Conservation (phyloP, 2,329 filamentous ascomycete species). For the Geoglossum cookeanum region DNA sequence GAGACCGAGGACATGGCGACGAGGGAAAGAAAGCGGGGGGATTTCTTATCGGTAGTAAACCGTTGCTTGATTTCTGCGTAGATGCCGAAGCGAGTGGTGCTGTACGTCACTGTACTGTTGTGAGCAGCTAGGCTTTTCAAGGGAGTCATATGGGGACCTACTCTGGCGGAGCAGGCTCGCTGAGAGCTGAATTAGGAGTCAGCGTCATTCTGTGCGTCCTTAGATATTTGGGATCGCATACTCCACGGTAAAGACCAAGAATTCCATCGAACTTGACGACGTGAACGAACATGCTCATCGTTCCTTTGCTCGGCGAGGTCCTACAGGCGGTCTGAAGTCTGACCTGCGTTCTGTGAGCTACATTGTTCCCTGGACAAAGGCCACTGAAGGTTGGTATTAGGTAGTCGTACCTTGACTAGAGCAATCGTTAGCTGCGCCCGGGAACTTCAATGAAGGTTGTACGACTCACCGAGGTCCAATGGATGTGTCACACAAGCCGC, state of each 20-base stretch:
- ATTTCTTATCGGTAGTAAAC: conserved; percentile 31
- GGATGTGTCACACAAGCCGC: conserved; percentile 87
- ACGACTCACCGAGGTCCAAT: conserved; percentile 60
- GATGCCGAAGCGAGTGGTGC: conserved; percentile 85
- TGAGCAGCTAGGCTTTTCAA: not conserved
- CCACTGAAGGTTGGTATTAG: not conserved
- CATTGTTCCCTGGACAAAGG: conserved; percentile 32
- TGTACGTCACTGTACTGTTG: conserved; percentile 48
- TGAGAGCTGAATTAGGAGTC: conserved; percentile 37
- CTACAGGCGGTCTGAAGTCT: conserved; percentile 14
- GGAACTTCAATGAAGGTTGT: not conserved
- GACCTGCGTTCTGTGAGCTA: conserved; percentile 5
- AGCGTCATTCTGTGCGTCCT: not conserved
- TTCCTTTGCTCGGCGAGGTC: conserved; percentile 51
- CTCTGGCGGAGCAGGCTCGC: conserved; percentile 74
- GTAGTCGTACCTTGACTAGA: conserved; percentile 10
- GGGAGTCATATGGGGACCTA: not conserved
- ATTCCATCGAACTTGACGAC: conserved; percentile 58
- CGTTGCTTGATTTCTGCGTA: conserved; percentile 82
- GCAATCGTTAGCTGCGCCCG: not conserved
- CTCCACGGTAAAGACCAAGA: conserved; percentile 70
- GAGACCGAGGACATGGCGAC: conserved; percentile 66
- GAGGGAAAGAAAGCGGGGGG: conserved; percentile 55
- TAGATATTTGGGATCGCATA: conserved; percentile 21
- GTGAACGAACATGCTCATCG: conserved; percentile 71